Evolutionary conservation across 306 rosid species (phyloP), one percentile per base, ranked within the genome.

Genomic region (Crotalaria pallida): DNA sequence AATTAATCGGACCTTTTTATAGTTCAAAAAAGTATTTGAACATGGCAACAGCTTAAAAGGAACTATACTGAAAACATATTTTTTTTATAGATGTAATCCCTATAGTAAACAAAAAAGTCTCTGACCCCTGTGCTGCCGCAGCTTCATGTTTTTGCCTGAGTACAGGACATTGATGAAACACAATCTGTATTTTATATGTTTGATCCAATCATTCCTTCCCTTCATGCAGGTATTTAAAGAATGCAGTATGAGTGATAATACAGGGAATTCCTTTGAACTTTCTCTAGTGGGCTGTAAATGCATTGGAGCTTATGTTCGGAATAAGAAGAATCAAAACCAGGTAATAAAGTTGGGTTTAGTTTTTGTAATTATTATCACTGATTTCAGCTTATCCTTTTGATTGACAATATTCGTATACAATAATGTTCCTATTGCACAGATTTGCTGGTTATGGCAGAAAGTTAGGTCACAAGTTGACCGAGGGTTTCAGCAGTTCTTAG

Each of bases 281-380:
- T 81, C 97, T 79, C 96, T 94, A 26, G 86, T 91, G 66, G 87
- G 97, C 70, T 87, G 88, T 81, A 94, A 94, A 73, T 94, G 99
- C 67, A 88, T 94, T 68, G 95, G 99, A 57, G 99, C 99, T 69
- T 94, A 94, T 79, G 99, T 92, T 38, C 71, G 96, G 48, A 94
- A 81, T 60, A 94, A 94, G 65, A 94, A 81, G 87, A 94, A 88
- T 84, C 99, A 94, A 74, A 94, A 94, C 77, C 99, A 94, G 87
- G 99, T 91, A 75, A 67, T 47, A 19, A 61, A 38, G 48, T 67
- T 65, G 58, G 53, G 16, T 55, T 50, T 53, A 12, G 49, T 49
- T 64, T 4, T 18, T n/a, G 3, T 36, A 53, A 53, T n/a, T 63
- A 8, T 55, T 56, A 44, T 38, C 6, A 7, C 6, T 15, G 34